Evolutionary conservation across 345 rosid genomes (phyloP).

Genomic region (Acer negundo): DNA sequence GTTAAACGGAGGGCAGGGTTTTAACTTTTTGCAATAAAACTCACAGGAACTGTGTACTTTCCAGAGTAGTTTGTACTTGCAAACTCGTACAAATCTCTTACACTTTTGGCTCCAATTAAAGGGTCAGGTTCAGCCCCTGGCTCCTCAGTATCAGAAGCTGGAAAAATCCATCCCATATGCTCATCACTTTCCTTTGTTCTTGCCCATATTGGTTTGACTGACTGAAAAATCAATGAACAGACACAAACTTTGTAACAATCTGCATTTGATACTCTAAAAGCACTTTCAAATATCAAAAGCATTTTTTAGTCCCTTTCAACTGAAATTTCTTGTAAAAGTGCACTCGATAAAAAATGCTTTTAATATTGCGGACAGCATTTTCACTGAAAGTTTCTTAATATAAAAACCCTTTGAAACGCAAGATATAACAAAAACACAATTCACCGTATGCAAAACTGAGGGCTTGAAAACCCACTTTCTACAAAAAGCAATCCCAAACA

Average conservation of each 20-base stretch:
- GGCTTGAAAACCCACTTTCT: not conserved
- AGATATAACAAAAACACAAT: not conserved
- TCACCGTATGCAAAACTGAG: not conserved
- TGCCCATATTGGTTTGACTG: slow-evolving; percentile 86
- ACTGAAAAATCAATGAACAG: slow-evolving; percentile 40
- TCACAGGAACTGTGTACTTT: slow-evolving; percentile 88
- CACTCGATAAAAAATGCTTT: not conserved
- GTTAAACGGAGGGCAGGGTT: not conserved
- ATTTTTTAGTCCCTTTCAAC: not conserved
- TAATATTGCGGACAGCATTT: not conserved
- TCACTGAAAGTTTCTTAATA: not conserved
- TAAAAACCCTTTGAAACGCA: too few species aligned
- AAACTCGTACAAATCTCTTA: slow-evolving; percentile 78
- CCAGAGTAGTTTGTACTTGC: slow-evolving; percentile 76
- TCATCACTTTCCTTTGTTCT: slow-evolving; percentile 81
- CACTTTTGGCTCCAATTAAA: slow-evolving; percentile 72
- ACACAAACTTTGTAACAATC: slow-evolving; percentile 1
- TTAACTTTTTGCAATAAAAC: slow-evolving; percentile 25
- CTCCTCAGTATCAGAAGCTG: slow-evolving; percentile 57
- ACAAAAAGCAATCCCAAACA: not conserved
- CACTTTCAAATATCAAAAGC: not conserved
- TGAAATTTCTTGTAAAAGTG: not conserved
- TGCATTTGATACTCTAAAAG: not conserved
- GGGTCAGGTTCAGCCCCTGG: slow-evolving; percentile 77
- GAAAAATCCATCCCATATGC: slow-evolving; percentile 94